These are phyloP conservation scores for Gastrodia elata DNA, from an alignment of 106 monocot genomes.

Conservation along the genomic window DNA sequence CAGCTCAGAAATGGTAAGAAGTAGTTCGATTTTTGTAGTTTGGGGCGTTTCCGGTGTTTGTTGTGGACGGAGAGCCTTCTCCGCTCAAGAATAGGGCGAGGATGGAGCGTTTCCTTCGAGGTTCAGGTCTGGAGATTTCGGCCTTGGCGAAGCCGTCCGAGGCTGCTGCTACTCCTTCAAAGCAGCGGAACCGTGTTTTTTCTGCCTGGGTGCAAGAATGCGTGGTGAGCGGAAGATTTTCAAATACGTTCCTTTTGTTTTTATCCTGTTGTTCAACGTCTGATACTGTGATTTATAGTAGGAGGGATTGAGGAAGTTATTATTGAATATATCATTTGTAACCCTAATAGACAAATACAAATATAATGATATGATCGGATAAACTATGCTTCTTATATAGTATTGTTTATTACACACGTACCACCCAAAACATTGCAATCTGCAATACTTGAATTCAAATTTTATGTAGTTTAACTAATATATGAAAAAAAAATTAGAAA, in stretches of 20 bases:
- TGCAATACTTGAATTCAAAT: too few species aligned
- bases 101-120: constrained; percentile 70
- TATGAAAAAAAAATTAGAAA: too few species aligned
- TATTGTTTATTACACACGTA: too few species aligned
- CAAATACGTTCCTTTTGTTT: background rate
- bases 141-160: constrained; percentile 7
- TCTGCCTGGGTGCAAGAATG: constrained; percentile 52
- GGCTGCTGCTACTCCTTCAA: constrained; percentile 6
- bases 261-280: background rate
- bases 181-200: constrained; percentile 54
- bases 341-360: background rate
- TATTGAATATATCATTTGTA: too few species aligned
- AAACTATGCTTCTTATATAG: too few species aligned
- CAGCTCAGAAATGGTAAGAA: background rate
- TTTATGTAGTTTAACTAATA: too few species aligned
- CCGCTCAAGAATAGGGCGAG: constrained; percentile 70
- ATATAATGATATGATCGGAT: background rate
- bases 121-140: constrained; percentile 46
- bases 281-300: too few species aligned
- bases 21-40: constrained; percentile 27
- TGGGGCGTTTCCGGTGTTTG: constrained; percentile 94
- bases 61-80: constrained; percentile 79
- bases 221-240: constrained; percentile 41
- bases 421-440: too few species aligned
- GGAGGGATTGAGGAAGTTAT: too few species aligned